Percentiles rank a stretch among this genome's conserved stretches.
Evolutionary conservation across 306 rosid species (phyloP).

Genomic region (Prunus davidiana): DNA sequence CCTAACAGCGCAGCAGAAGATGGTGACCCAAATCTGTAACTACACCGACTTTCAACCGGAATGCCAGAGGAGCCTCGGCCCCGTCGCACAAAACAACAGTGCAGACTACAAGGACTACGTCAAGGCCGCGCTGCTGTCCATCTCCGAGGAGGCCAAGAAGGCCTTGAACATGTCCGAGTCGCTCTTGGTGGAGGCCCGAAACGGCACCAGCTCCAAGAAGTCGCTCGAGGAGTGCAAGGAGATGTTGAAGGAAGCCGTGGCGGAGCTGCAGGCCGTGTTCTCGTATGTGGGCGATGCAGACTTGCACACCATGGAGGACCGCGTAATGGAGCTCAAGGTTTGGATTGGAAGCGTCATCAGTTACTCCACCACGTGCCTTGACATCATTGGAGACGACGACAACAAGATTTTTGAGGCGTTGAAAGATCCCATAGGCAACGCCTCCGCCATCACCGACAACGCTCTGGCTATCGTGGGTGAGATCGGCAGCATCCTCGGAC

Average conservation of each 20-base stretch:
- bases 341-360: conserved; percentile 67
- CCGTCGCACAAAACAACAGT: conserved; percentile 13
- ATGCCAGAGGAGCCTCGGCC: conserved; percentile 42
- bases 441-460: conserved; percentile 42
- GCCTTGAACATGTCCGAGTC: conserved; percentile 49
- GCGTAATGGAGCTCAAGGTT: conserved; percentile 39
- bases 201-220: conserved; percentile 33
- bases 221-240: conserved; percentile 60
- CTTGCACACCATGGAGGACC: conserved; percentile 22
- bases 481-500: conserved; percentile 26
- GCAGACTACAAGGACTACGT: conserved; percentile 42
- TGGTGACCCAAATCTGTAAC: conserved; percentile 35
- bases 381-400: conserved; percentile 25
- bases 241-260: conserved; percentile 39
- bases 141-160: conserved; percentile 32
- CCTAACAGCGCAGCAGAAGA: conserved; percentile 21
- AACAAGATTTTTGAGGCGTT: conserved; percentile 28
- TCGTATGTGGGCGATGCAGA: conserved; percentile 25
- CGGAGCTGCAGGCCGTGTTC: conserved; percentile 34
- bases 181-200: conserved; percentile 21
- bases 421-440: conserved; percentile 4
- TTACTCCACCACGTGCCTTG: conserved; percentile 47
- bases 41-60: conserved; percentile 33
- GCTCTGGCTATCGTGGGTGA: conserved; percentile 44
- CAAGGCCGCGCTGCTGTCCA: conserved; percentile 35